phyloP scores from a whole-genome alignment of 2,329 filamentous ascomycete genomes.

The Trichoderma arundinaceum region DNA sequence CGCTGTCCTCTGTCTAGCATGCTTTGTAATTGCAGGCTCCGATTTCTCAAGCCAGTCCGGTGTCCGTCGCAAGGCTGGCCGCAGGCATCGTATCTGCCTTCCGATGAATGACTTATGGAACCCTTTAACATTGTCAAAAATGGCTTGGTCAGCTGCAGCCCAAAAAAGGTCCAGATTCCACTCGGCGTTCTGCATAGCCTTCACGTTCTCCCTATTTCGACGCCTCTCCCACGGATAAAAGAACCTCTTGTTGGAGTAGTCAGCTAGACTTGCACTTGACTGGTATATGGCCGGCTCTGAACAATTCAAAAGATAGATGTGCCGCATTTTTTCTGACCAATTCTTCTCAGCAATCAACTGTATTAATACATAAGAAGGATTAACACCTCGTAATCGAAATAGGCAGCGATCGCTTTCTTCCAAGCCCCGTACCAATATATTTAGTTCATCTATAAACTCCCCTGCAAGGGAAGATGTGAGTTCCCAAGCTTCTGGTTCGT shows the following conservation, averaged over 20 bases:
- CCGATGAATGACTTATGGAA: not conserved
- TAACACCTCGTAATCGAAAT: constrained; percentile 54
- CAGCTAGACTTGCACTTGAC: constrained; percentile 36
- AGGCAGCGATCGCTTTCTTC: constrained; percentile 54
- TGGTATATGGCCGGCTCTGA: not conserved
- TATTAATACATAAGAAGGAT: constrained; percentile 32
- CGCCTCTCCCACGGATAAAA: constrained; percentile 52
- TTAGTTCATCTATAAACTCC: constrained; percentile 50
- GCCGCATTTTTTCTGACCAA: not conserved
- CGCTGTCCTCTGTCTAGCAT: not conserved
- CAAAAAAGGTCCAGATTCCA: constrained; percentile 37
- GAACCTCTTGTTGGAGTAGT: constrained; percentile 50
- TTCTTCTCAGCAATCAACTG: not conserved
- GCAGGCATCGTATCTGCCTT: not conserved
- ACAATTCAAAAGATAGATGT: not conserved
- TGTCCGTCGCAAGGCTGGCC: constrained; percentile 53
- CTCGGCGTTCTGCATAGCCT: constrained; percentile 54
- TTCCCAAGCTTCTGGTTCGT: constrained; percentile 44
- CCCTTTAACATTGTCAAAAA: constrained; percentile 29
- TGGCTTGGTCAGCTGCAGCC: constrained; percentile 26
- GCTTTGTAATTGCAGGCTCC: constrained; percentile 34
- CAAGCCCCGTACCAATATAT: constrained; percentile 52
- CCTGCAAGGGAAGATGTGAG: constrained; percentile 49
- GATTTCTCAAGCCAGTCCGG: constrained; percentile 54
- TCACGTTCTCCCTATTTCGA: constrained; percentile 52